A percentile compares a stretch with the other conserved stretches of the same genome.
Evolutionary conservation across 345 rosid species (phyloP).

Genomic region (Heritiera littoralis): DNA sequence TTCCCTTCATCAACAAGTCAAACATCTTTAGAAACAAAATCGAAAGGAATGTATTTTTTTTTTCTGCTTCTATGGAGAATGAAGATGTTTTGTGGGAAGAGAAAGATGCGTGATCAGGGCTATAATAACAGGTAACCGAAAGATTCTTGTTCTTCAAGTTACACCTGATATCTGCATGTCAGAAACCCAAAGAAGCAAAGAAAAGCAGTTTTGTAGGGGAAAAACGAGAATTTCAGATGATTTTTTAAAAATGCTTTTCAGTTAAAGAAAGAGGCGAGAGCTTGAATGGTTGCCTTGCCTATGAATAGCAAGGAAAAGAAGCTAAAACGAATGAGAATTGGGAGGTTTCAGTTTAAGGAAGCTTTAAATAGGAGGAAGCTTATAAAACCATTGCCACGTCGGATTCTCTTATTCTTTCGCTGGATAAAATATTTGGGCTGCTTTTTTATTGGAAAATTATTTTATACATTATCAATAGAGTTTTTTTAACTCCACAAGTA

Average conservation of each 20-base stretch:
- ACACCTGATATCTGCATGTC: slow-evolving; percentile 13
- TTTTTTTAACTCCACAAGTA: too few species aligned
- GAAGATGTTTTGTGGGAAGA: slow-evolving; percentile 4
- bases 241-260: too few species aligned
- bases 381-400: not conserved
- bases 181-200: slow-evolving; percentile 19
- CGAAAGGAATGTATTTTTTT: not conserved
- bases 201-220: not conserved
- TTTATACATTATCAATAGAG: too few species aligned
- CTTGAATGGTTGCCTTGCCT: not conserved
- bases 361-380: not conserved
- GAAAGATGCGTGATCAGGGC: not conserved
- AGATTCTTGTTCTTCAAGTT: slow-evolving; percentile 10
- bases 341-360: not conserved
- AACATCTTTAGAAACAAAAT: slow-evolving; percentile 34
- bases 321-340: not conserved
- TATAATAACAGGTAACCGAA: not conserved
- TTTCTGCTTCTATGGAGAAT: not conserved
- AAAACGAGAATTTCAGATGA: not conserved
- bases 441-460: not conserved
- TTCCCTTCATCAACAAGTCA: slow-evolving; percentile 32
- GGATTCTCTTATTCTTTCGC: not conserved
- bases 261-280: slow-evolving; percentile 3
- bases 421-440: not conserved
- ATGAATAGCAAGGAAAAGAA: slow-evolving; percentile 8